Percentiles rank a stretch among this genome's conserved stretches.
Conservation (phyloP, 805 yeast species). For the Zygoascus biomembranicola region DNA sequence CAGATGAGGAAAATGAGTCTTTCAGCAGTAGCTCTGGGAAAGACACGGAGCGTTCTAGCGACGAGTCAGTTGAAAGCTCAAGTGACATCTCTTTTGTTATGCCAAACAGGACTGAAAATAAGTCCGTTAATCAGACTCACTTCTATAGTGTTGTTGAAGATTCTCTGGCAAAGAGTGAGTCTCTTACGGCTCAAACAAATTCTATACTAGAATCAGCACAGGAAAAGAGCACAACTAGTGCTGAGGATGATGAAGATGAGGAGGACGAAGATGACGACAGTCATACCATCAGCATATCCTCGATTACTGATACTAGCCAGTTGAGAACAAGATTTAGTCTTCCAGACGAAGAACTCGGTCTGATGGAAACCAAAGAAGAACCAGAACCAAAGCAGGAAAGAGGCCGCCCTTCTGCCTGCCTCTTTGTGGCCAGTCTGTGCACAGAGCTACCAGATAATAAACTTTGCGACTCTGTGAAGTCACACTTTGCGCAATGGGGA, state of each 20-base stretch:
- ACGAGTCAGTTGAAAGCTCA: neutral
- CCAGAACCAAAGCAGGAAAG: neutral
- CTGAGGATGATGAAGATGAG: no score
- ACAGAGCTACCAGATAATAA: constrained; percentile 61
- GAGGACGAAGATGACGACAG: neutral
- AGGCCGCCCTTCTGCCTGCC: constrained; percentile 9
- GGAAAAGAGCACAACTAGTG: no score
- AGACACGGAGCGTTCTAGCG: neutral
- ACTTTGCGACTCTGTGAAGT: constrained; percentile 57
- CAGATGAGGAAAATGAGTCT: neutral
- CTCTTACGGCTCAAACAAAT: no score
- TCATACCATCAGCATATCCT: neutral
- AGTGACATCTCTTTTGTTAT: neutral
- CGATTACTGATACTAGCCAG: neutral
- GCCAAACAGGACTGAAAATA: neutral
- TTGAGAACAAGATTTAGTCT: neutral
- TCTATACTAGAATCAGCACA: no score
- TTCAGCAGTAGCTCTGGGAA: neutral
- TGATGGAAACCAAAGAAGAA: neutral
- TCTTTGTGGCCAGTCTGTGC: constrained; percentile 40
- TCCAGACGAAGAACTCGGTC: neutral
- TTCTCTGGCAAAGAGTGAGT: neutral
- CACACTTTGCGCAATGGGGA: constrained; percentile 68
- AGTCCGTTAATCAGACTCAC: neutral
- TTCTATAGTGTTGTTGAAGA: neutral